Conservation (phyloP, 2,329 filamentous ascomycete species). For the Trichoderma simmonsii region DNA sequence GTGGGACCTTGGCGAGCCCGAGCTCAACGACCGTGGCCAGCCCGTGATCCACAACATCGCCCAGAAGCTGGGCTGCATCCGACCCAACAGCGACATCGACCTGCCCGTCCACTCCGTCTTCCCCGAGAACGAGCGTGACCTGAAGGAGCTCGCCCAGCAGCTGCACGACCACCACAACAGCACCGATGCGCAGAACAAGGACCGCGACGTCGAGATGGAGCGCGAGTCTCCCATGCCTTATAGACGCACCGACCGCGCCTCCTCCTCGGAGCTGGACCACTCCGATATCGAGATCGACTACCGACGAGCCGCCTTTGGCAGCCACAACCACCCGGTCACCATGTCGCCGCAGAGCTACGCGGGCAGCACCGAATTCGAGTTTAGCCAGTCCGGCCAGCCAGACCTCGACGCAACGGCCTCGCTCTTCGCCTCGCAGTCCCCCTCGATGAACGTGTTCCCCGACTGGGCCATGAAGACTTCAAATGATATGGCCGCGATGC, state of each 20-base stretch:
- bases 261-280: slow-evolving; percentile 54
- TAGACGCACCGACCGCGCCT: slow-evolving; percentile 45
- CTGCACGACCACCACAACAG: slow-evolving; percentile 39
- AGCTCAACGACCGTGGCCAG: slow-evolving; percentile 60
- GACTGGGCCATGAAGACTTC: slow-evolving; percentile 32
- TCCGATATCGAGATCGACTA: slow-evolving; percentile 56
- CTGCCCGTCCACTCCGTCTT: slow-evolving; percentile 57
- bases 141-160: slow-evolving; percentile 55
- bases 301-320: slow-evolving; percentile 46
- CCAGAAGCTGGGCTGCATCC: slow-evolving; percentile 61
- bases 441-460: slow-evolving; percentile 33
- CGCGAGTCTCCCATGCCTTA: slow-evolving; percentile 12
- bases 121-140: slow-evolving; percentile 58
- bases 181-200: slow-evolving; percentile 5
- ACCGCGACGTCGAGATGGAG: not conserved
- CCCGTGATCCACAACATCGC: slow-evolving; percentile 65
- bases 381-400: slow-evolving; percentile 31
- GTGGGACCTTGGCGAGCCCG: slow-evolving; percentile 62
- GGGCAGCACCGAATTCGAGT: slow-evolving; percentile 37
- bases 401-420: slow-evolving; percentile 32
- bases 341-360: slow-evolving; percentile 54
- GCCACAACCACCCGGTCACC: slow-evolving; percentile 37
- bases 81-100: slow-evolving; percentile 59
- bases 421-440: slow-evolving; percentile 37
- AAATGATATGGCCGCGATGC: slow-evolving; percentile 33